Base-by-base conservation (phyloP, 768 basidiomycete genomes). In the Collybia nuda region DNA sequence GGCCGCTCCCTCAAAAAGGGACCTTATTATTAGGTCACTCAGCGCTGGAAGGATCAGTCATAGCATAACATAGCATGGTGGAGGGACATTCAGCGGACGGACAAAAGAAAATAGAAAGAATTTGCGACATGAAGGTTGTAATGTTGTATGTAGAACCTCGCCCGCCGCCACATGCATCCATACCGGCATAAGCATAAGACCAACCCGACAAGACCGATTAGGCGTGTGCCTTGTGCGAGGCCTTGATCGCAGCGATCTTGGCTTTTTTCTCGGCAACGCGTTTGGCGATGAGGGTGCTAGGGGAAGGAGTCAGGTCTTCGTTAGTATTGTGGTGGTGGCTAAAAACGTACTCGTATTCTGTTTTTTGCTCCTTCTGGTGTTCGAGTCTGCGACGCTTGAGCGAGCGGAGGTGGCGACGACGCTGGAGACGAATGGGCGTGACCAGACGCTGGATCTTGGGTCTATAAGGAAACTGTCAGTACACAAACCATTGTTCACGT, bases 371-470 rank as follows among this genome's bases (percentile, higher is more conserved):
- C 78, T 93, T 93, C 80, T 96, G 94, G 69, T 77, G 81, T 65
- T 93, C 90, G 66, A 92, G 77, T 71, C 85, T 84, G 72, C 92
- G 84, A 67, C 87, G 85, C 75, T 93, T 88, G 76, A 98, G 82
- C 40, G 93, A 82, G 58, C 75, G 84, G 65, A 96, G 84, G 78
- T 91, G 93, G 61, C 96, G 90, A 72, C 93, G 89, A 73, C 94
- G 91, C 75, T 99, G 96, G 66, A 98, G 89, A 64, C 94, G 91
- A 65, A 90, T 66, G 61, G 95, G 95, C 41, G 94, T 98, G 61
- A 98, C 94, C 53, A 98, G 84, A 65, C 95, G 85, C 75, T 97
- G 93, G 70, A 98, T 97, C 79, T 96, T 96, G 64, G 95, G 93
- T 62, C 92, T 93, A 45, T 23, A 6, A 41, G 24, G 7, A n/a